Base-by-base conservation (phyloP, 176 grass and related monocot genomes). In the Lolium rigidum region DNA sequence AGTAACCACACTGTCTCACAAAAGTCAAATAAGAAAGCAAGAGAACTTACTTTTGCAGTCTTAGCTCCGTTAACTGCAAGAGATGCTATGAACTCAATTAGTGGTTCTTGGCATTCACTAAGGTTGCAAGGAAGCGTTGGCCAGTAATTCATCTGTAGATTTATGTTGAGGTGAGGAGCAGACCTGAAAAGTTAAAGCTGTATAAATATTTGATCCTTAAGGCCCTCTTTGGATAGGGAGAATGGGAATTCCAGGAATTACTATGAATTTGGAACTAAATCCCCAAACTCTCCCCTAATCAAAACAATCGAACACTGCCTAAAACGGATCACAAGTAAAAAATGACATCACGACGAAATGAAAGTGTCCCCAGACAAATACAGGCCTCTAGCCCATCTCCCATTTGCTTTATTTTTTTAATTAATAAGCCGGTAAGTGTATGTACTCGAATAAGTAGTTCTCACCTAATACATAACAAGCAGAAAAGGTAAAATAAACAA, bases 131-230 rank as follows among this genome's bases (percentile, higher is more conserved):
- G 82, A 90, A 98, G 92, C 21, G 89, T 80, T 79, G 89, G 93
- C 95, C 95, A 97, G 65, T 95, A 95, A 84, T 98, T 98, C 95
- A 98, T 98, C 87, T 93, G 85, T 22, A 98, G 87, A 84, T 95
- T 98, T 69, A 95, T 93, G 69, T 98, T 98, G 47, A 88, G 64
- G 46, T 93, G 91, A 79, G 95, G 95, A 84, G 95, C 88, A 77
- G 86, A 90, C 76, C 94, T 94, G 94, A 48, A 94, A 85, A 85
- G 82, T 20, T 16, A 55, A 80, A 81, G n/a, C 43, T 59, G 49
- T 80, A 26, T 82, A 25, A 90, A 69, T 84, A 80, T 80, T 85
- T 55, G 6, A 87, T 77, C 14, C 35, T 52, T 59, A 21, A 43
- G 67, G 16, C 35, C 66, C 35, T 69, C 15, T 39, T 39, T 17